These are phyloP conservation scores for Thalassiosira ordinaria DNA, from an alignment of 352 stramenopile species.

Conservation along the genomic window DNA sequence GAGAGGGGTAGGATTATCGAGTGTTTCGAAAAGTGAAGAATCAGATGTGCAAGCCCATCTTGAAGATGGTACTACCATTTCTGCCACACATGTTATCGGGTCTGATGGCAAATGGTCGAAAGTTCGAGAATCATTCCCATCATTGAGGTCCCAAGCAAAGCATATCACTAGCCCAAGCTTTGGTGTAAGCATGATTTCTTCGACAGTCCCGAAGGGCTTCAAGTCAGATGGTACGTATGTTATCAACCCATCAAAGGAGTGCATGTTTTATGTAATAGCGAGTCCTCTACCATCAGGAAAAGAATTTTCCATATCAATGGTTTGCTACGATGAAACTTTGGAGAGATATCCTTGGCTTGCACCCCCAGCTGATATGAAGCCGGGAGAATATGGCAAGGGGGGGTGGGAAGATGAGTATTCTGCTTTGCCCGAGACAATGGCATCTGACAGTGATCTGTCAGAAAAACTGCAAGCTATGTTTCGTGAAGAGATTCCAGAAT, in stretches of 20 bases:
- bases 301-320: slow-evolving; percentile 37
- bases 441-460: slow-evolving; percentile 2
- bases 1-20: slow-evolving; percentile 23
- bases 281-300: slow-evolving; percentile 3
- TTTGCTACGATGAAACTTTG: slow-evolving; percentile 37
- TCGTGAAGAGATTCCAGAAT: slow-evolving; percentile 28
- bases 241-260: slow-evolving; percentile 24
- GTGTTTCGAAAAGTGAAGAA: slow-evolving; percentile 15
- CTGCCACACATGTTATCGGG: slow-evolving; percentile 31
- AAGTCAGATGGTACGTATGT: slow-evolving; percentile 32
- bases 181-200: slow-evolving; percentile 28
- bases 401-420: slow-evolving; percentile 42
- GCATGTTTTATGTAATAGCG: slow-evolving; percentile 39
- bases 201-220: slow-evolving; percentile 2
- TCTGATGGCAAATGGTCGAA: slow-evolving; percentile 42
- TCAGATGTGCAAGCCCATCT: slow-evolving; percentile 4
- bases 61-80: slow-evolving; percentile 28
- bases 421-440: background rate
- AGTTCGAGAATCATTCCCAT: slow-evolving; percentile 21
- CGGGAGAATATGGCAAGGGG: slow-evolving; percentile 6
- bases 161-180: slow-evolving; percentile 14
- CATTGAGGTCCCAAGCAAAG: slow-evolving; percentile 5
- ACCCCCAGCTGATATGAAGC: slow-evolving; percentile 16
- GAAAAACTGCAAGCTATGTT: slow-evolving; percentile 28
- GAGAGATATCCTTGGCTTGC: slow-evolving; percentile 33